Conservation (phyloP, 2,329 filamentous ascomycete species). For the Tolypocladium cylindrosporum region DNA sequence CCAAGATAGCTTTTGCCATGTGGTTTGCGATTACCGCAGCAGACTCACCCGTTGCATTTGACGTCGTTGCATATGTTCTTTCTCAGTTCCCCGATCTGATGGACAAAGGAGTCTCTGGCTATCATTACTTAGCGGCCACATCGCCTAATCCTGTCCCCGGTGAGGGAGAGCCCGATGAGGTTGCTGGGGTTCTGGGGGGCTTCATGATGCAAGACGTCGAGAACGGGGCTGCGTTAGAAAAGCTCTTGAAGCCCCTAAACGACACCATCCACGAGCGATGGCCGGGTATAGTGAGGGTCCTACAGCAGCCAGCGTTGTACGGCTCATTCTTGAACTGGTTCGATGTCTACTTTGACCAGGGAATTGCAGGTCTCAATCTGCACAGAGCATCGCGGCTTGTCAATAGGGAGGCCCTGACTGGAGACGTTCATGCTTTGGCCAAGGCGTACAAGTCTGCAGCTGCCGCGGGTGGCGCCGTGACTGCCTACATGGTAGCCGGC, state of each 20-base stretch:
- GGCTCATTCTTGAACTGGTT: too few relatives aligned
- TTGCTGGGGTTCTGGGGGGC: constrained; percentile 23
- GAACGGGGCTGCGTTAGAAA: constrained; percentile 12
- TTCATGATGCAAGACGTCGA: constrained; percentile 26
- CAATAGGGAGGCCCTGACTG: too few relatives aligned
- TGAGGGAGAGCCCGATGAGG: constrained; percentile 16
- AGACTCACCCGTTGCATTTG: constrained; percentile 24
- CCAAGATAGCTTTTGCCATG: constrained; percentile 16
- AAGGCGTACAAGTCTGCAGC: too few relatives aligned
- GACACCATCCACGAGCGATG: constrained; percentile 26
- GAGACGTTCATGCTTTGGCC: too few relatives aligned
- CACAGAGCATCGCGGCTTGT: too few relatives aligned
- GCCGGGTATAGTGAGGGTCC: constrained; percentile 3
- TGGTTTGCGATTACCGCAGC: constrained; percentile 7
- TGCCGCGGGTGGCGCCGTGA: too few relatives aligned
- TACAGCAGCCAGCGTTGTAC: too few relatives aligned
- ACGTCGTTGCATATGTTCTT: constrained; percentile 36
- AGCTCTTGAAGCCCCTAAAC: constrained; percentile 21
- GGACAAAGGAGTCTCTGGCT: constrained; percentile 41
- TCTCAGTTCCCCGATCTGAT: constrained; percentile 34
- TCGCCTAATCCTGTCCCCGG: constrained; percentile 26
- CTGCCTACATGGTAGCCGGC: too few relatives aligned
- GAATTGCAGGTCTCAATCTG: too few relatives aligned
- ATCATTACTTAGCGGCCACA: constrained; percentile 26
- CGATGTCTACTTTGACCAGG: too few relatives aligned